These are phyloP conservation scores for Coprinellus aureogranulatus DNA, from an alignment of 768 basidiomycete species.

Conservation along the genomic window DNA sequence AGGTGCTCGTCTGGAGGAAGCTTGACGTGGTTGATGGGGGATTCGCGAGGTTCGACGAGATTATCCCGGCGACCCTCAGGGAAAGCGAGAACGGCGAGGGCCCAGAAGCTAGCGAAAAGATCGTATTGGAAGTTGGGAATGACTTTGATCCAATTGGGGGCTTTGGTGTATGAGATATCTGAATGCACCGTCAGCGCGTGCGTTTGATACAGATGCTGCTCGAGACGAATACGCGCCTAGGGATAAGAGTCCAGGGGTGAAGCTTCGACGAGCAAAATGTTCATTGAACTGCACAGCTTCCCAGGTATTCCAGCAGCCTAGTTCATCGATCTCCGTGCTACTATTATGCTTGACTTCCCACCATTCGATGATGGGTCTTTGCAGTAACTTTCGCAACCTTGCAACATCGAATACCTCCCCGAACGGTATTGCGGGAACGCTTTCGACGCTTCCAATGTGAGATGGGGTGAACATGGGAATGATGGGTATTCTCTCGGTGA, in stretches of 20 bases:
- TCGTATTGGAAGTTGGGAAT: slow-evolving; percentile 46
- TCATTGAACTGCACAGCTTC: slow-evolving; percentile 42
- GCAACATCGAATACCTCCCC: slow-evolving; percentile 62
- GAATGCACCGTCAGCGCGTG: not conserved
- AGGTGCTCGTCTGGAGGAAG: slow-evolving; percentile 52
- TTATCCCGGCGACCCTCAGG: slow-evolving; percentile 41
- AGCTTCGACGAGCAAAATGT: slow-evolving; percentile 37
- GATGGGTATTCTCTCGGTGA: slow-evolving; percentile 60
- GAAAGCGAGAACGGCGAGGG: slow-evolving; percentile 45
- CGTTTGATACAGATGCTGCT: not conserved
- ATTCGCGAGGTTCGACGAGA: slow-evolving; percentile 39
- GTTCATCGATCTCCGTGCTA: slow-evolving; percentile 39
- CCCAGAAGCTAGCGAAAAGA: slow-evolving; percentile 43
- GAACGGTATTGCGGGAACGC: slow-evolving; percentile 52
- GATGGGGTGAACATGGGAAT: slow-evolving; percentile 57
- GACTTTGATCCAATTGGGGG: slow-evolving; percentile 48
- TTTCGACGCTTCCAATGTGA: slow-evolving; percentile 49
- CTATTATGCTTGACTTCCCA: slow-evolving; percentile 53
- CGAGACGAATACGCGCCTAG: slow-evolving; percentile 33
- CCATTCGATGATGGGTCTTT: slow-evolving; percentile 59
- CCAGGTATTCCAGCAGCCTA: slow-evolving; percentile 60
- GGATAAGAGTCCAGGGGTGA: slow-evolving; percentile 33
- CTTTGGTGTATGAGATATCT: slow-evolving; percentile 55
- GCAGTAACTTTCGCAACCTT: slow-evolving; percentile 42
- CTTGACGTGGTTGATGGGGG: slow-evolving; percentile 36